Evolutionary conservation across 768 basidiomycete species (phyloP).

Genomic region (Leccinum subgranulosum): DNA sequence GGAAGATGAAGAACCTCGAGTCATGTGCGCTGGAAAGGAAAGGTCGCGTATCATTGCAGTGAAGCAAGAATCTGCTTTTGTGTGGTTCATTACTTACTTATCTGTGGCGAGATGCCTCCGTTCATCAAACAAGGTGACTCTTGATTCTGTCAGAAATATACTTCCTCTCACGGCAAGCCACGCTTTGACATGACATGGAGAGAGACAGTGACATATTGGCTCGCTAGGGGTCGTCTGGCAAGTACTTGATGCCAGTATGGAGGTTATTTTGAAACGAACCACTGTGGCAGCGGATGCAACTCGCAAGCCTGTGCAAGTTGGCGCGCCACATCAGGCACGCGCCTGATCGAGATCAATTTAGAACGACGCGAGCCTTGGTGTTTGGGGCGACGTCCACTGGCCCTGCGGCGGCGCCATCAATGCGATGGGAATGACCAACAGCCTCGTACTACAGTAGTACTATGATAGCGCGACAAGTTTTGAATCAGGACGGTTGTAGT

Average conservation of each 20-base stretch:
- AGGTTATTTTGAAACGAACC: conserved; percentile 17
- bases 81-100: background rate
- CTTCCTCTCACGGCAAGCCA: background rate
- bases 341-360: conserved; percentile 2
- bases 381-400: background rate
- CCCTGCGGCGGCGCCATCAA: background rate
- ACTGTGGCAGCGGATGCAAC: background rate
- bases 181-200: background rate
- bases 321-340: conserved; percentile 15
- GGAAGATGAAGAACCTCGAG: background rate
- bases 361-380: conserved; percentile 5
- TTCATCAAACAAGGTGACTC: conserved; percentile 9
- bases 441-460: background rate
- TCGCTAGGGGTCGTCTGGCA: background rate
- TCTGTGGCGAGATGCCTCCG: conserved; percentile 13
- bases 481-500: background rate
- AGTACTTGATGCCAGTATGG: background rate
- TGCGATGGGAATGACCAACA: background rate
- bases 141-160: conserved; percentile 4
- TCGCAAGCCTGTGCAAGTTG: background rate
- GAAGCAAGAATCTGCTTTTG: background rate
- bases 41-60: background rate
- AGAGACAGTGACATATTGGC: background rate
- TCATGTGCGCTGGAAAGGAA: conserved; percentile 1
- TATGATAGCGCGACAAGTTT: background rate